Base-by-base conservation (phyloP, 345 rosid genomes). In the Sisymbrium altissimum region DNA sequence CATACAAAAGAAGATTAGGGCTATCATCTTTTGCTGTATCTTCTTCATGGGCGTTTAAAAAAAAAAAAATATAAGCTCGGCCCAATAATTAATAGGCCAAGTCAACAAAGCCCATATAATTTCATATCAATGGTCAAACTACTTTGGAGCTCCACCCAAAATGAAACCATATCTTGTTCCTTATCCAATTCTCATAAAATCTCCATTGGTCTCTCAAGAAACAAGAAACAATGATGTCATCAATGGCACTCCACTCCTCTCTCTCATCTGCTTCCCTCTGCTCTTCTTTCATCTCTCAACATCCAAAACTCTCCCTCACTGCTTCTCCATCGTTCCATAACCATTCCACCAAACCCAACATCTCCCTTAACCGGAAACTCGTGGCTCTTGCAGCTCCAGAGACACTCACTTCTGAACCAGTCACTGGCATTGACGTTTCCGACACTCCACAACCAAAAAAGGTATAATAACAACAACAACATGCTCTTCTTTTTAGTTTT, bases 371-470 rank as follows among this genome's bases (percentile, higher is more conserved):
- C 54, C 80, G 68, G 23, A 86, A 40, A 74, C 23, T 65, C n/a
- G 43, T 58, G 8, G 55, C 82, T 57, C 72, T 76, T 12, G 89
- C 87, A 11, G 83, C 86, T 7, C 79, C 90, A 3, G 89, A 81
- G 70, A 35, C 88, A 3, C 74, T 85, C 60, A 36, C 85, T 4
- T 77, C 81, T 59, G 85, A 83, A 63, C 21, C 79, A 46, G 49
- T 77, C 39, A 17, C 72, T 0, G 82, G 38, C 7, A 61, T 45
- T 7, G 73, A 71, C 1, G 4, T 21, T 43, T 62, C 84, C 3
- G 64, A 69, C 58, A 46, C 70, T 61, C 66, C 72, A 70, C 62
- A 68, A 75, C 79, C 32, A 80, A 73, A 57, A 30, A 49, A 74
- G 81, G 83, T 84, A 2, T 4, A n/a, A 73, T 9, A 3, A 58